Evolutionary conservation across 1,139 yeast genomes (phyloP).

Genomic region (Meyerozyma carpophila): DNA sequence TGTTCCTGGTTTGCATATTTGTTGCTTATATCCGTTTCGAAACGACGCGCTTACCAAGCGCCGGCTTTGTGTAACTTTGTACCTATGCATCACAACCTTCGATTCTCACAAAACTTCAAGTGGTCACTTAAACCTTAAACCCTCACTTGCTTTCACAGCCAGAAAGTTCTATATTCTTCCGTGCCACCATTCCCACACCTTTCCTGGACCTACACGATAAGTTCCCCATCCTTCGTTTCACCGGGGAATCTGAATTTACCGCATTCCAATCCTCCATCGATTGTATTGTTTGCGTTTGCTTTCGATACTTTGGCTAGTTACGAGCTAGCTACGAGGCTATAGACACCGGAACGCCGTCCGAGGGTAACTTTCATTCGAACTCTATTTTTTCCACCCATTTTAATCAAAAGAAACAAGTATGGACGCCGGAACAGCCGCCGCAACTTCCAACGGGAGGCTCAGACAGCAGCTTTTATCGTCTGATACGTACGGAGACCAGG

Average conservation of each 20-base stretch:
- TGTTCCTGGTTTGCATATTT: too few species aligned
- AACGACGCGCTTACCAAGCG: neutral
- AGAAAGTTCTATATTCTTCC: too few species aligned
- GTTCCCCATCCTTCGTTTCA: too few species aligned
- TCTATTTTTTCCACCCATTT: neutral
- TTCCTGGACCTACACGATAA: too few species aligned
- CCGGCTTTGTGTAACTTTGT: neutral
- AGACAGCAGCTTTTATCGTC: conserved; percentile 32
- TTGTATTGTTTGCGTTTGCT: too few species aligned
- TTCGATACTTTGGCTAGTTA: too few species aligned
- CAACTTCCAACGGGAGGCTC: conserved; percentile 19
- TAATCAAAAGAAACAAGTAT: conserved; percentile 4
- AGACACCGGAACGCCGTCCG: too few species aligned
- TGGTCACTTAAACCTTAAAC: neutral
- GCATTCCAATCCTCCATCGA: neutral
- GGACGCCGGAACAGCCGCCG: conserved; percentile 14
- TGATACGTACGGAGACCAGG: conserved; percentile 14
- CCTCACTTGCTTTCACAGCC: neutral
- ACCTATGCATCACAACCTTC: neutral
- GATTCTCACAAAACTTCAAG: neutral
- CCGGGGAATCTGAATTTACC: neutral
- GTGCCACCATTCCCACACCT: too few species aligned
- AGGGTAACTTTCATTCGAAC: neutral
- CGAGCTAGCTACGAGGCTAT: too few species aligned
- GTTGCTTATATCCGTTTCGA: neutral